Evolutionary conservation across 495 filamentous ascomycete species (phyloP).

Genomic region (Echria macrotheca): DNA sequence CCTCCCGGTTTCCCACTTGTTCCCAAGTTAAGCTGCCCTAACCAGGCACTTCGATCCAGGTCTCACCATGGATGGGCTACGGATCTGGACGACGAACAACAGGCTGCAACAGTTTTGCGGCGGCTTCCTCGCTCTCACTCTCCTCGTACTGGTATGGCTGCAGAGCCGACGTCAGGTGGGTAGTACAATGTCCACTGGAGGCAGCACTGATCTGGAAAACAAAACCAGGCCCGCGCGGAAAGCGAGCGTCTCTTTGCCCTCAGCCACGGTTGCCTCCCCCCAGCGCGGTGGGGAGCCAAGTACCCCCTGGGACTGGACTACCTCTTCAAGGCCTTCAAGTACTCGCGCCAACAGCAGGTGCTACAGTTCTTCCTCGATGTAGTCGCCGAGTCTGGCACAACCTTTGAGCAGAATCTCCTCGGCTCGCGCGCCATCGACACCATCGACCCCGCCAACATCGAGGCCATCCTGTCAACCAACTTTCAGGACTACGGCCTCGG

Average conservation of each 20-base stretch:
- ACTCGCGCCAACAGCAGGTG: background rate
- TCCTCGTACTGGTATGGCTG: too few species aligned
- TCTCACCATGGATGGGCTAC: too few species aligned
- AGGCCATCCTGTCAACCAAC: slow-evolving; percentile 34
- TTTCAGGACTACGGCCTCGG: slow-evolving; percentile 37
- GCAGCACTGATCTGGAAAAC: too few species aligned
- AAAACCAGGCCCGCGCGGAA: background rate
- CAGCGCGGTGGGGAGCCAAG: background rate
- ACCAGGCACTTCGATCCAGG: too few species aligned
- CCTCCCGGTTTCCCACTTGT: too few species aligned
- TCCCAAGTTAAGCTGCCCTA: too few species aligned
- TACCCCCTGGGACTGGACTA: background rate
- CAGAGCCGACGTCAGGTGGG: too few species aligned
- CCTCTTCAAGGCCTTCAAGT: background rate
- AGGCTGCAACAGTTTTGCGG: too few species aligned
- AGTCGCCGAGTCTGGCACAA: background rate
- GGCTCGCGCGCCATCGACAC: slow-evolving; percentile 28
- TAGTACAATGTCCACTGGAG: too few species aligned
- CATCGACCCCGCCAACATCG: slow-evolving; percentile 38
- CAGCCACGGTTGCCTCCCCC: background rate
- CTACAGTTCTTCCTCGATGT: background rate
- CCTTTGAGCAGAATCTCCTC: slow-evolving; percentile 13
- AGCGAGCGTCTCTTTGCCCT: background rate
- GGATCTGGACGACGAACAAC: too few species aligned
- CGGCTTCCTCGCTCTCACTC: too few species aligned